Percentiles rank a stretch among this genome's conserved stretches.
phyloP scores from a whole-genome alignment of 1,284 basidiomycete species.

The Meripilus lineatus region DNA sequence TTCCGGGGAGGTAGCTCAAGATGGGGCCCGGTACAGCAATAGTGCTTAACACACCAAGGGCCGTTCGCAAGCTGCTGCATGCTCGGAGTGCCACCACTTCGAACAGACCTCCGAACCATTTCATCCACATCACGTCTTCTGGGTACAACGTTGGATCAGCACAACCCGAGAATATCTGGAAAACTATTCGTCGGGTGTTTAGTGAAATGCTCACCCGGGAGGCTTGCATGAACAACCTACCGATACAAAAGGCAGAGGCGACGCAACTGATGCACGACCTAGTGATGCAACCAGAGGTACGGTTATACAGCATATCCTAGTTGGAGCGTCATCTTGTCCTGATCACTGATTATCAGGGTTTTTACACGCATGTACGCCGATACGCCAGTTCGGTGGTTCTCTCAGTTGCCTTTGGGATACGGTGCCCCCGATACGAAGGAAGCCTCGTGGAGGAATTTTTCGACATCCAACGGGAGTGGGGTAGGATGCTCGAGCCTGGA shows the following conservation, averaged over 20 bases:
- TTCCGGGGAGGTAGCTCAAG: constrained; percentile 23
- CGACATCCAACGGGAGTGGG: constrained; percentile 22
- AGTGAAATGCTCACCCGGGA: constrained; percentile 1
- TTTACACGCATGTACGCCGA: constrained; percentile 24
- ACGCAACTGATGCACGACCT: constrained; percentile 10
- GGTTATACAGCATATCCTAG: no score
- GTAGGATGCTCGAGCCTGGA: constrained; percentile 24
- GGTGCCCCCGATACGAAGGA: constrained; percentile 23
- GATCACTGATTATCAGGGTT: no score
- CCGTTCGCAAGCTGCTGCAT: constrained; percentile 28
- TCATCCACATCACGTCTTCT: constrained; percentile 18
- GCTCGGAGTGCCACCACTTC: constrained; percentile 16
- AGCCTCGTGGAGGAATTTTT: constrained; percentile 21
- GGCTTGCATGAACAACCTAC: constrained; percentile 13
- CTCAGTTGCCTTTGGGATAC: constrained; percentile 28
- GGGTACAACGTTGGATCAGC: constrained; percentile 13
- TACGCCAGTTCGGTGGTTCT: constrained; percentile 24
- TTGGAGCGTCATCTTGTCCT: no score
- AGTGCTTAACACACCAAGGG: constrained; percentile 22
- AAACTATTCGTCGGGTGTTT: constrained; percentile 1
- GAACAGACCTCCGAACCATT: constrained; percentile 20
- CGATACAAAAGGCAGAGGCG: constrained; percentile 23
- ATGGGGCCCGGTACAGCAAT: constrained; percentile 20
- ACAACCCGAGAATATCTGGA: background rate
- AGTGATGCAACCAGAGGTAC: constrained; percentile 24